Evolutionary conservation across 2,329 filamentous ascomycete genomes (phyloP).

Genomic region (Phyllosticta citriasiana): DNA sequence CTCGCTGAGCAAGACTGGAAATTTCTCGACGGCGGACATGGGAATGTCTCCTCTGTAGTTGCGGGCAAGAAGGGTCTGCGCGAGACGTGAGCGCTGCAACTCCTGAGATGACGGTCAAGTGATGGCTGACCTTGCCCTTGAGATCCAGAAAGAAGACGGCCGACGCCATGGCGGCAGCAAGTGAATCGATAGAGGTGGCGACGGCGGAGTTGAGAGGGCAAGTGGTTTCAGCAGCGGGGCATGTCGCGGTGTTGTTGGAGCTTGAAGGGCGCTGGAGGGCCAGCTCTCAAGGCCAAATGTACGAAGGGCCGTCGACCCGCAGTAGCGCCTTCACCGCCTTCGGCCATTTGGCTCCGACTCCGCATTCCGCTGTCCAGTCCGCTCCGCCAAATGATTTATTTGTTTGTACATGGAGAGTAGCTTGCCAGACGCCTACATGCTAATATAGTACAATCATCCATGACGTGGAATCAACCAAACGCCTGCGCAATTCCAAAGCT

Average conservation of each 20-base stretch:
- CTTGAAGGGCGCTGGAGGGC: background rate
- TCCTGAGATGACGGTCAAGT: conserved; percentile 13
- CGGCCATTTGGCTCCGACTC: background rate
- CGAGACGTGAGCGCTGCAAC: conserved; percentile 16
- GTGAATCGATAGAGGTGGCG: background rate
- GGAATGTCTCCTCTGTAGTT: conserved; percentile 98
- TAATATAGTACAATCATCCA: background rate
- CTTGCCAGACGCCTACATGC: background rate
- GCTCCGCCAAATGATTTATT: no score
- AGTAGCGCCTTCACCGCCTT: background rate
- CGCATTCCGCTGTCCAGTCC: background rate
- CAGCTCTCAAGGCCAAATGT: conserved; percentile 8
- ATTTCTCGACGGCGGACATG: conserved; percentile 98
- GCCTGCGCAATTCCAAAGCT: background rate
- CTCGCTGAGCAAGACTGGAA: conserved; percentile 89
- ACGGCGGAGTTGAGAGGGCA: background rate
- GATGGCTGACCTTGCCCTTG: conserved; percentile 82
- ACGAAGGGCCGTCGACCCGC: conserved; percentile 1
- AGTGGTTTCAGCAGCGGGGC: background rate
- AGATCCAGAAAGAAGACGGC: conserved; percentile 97
- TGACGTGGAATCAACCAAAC: background rate
- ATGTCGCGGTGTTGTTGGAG: conserved; percentile 2
- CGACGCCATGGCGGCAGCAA: conserved; percentile 66
- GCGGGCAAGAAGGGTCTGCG: conserved; percentile 87
- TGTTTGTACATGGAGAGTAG: background rate